Conservation (phyloP, 768 basidiomycete genomes). For the Gloeopeniophorella convolvens region DNA sequence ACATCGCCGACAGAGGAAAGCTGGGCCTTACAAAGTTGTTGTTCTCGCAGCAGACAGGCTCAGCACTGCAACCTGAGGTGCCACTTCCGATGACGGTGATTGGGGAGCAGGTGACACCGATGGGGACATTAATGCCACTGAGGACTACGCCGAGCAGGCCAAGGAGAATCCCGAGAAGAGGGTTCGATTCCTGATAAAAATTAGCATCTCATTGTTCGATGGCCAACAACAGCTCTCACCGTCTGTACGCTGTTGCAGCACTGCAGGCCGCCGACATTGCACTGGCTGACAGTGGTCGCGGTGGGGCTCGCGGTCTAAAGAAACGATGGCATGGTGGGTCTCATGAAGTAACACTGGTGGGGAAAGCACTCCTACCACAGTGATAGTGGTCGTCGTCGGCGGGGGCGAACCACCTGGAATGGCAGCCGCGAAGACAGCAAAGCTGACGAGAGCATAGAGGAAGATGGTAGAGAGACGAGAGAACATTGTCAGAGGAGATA, state of each 20-base stretch:
- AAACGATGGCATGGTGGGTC: neutral
- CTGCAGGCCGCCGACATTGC: constrained; percentile 21
- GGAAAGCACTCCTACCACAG: neutral
- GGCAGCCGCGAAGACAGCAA: constrained; percentile 23
- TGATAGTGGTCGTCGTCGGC: constrained; percentile 4
- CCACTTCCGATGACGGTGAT: constrained; percentile 10
- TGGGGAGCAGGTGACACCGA: constrained; percentile 5
- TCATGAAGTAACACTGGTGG: neutral
- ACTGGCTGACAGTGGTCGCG: constrained; percentile 10
- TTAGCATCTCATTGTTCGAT: neutral
- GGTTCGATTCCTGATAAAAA: neutral
- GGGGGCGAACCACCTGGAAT: constrained; percentile 3
- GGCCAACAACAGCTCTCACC: constrained; percentile 6
- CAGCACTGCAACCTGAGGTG: neutral
- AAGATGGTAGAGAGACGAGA: constrained; percentile 5
- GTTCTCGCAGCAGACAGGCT: constrained; percentile 14
- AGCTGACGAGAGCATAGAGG: constrained; percentile 12
- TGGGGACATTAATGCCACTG: neutral
- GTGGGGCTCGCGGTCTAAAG: constrained; percentile 6
- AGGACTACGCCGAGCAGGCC: constrained; percentile 4
- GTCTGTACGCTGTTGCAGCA: constrained; percentile 23
- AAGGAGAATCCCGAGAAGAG: neutral
- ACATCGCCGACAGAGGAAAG: no score
- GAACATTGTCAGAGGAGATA: constrained; percentile 12
- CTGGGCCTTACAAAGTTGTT: constrained; percentile 18